Evolutionary conservation across 192 early-diverging fungal species (phyloP).

Genomic region (Entophlyctis luteolus): DNA sequence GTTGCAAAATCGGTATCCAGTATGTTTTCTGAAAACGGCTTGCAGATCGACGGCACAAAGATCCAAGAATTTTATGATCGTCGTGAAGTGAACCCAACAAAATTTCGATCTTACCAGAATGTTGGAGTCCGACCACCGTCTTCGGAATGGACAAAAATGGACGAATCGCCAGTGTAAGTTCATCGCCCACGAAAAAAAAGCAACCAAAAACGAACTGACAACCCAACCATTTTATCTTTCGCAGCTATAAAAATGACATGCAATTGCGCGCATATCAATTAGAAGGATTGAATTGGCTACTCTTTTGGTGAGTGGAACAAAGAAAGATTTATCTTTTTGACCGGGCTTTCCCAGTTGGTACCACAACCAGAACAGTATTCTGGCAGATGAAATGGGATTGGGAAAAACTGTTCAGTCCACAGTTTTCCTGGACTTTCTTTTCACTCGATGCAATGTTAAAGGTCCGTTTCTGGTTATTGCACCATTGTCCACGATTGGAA

Average conservation of each 20-base stretch:
- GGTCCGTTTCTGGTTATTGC: constrained; percentile 75
- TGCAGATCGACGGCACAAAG: constrained; percentile 54
- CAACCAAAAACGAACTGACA: no score
- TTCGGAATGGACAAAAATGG: constrained; percentile 54
- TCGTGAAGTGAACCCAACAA: constrained; percentile 54
- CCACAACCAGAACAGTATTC: constrained; percentile 60
- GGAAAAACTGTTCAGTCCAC: constrained; percentile 78
- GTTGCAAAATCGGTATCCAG: no score
- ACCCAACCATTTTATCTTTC: neutral
- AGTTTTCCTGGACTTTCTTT: constrained; percentile 69
- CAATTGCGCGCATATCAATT: constrained; percentile 71
- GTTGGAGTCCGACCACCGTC: constrained; percentile 36
- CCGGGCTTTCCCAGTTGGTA: no score
- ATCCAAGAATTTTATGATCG: constrained; percentile 65
- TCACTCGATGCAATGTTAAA: constrained; percentile 53
- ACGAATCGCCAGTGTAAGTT: constrained; percentile 58
- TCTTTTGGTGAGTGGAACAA: constrained; percentile 58
- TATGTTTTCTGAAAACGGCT: neutral
- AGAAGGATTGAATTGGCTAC: constrained; percentile 80
- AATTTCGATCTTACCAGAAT: constrained; percentile 33
- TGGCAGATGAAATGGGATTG: constrained; percentile 42
- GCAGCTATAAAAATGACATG: constrained; percentile 67
- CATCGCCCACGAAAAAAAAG: no score
- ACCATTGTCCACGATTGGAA: constrained; percentile 55
- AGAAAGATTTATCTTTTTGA: no score